Evolutionary conservation across 306 rosid genomes (phyloP).

Genomic region (Quercus aquifolioides): DNA sequence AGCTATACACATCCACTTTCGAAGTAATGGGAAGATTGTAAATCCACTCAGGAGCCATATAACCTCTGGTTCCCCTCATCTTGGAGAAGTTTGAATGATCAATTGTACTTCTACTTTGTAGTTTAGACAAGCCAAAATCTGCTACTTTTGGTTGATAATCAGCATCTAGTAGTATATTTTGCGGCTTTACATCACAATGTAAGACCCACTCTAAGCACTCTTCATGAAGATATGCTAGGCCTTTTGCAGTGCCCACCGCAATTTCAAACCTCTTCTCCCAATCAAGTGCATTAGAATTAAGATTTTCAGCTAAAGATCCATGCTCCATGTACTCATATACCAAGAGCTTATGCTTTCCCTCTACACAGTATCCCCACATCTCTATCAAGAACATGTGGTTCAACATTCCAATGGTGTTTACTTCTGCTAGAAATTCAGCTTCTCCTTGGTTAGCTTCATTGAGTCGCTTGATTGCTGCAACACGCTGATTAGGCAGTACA

Average conservation of each 20-base stretch:
- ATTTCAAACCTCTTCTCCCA: conserved; percentile 32
- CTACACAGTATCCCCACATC: conserved; percentile 37
- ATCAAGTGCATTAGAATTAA: conserved; percentile 20
- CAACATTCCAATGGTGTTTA: conserved; percentile 24
- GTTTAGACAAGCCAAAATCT: conserved; percentile 36
- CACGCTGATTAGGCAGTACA: conserved; percentile 7
- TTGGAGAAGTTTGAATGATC: conserved; percentile 17
- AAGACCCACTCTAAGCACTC: conserved; percentile 44
- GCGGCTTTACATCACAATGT: conserved; percentile 39
- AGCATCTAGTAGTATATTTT: conserved; percentile 29
- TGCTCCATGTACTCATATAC: conserved; percentile 35
- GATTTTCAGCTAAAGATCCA: conserved; percentile 25
- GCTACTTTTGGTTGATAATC: conserved; percentile 26
- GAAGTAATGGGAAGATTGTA: conserved; percentile 29
- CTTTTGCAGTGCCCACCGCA: conserved; percentile 39
- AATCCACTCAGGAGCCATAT: conserved; percentile 40
- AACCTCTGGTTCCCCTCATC: conserved; percentile 36
- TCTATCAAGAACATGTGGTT: conserved; percentile 39
- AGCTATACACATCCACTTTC: conserved; percentile 38
- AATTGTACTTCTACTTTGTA: conserved; percentile 17
- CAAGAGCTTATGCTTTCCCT: conserved; percentile 31
- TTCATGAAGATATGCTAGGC: conserved; percentile 39
- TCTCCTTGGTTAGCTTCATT: conserved; percentile 22
- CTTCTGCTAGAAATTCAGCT: conserved; percentile 41
- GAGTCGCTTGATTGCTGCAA: conserved; percentile 30